Conservation (phyloP, 2,329 filamentous ascomycete genomes). For the Fulvia fulva region DNA sequence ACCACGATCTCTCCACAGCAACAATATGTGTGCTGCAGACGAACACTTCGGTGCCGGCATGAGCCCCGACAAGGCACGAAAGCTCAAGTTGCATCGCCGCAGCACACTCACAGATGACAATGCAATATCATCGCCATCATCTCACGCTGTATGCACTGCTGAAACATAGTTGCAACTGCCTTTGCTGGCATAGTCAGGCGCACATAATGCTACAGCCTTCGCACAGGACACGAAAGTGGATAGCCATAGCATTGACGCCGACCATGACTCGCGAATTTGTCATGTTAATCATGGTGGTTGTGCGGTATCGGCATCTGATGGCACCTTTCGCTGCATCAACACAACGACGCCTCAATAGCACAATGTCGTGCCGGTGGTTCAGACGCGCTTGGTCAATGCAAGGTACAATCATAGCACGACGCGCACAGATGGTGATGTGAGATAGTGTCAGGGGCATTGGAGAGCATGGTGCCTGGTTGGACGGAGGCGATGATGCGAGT, state of each 20-base stretch:
- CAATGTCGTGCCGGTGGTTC: not conserved
- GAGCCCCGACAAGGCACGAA: not conserved
- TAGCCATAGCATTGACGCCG: not conserved
- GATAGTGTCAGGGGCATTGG: not conserved
- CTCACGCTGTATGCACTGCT: not conserved
- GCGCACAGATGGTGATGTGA: not conserved
- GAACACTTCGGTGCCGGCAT: too few species aligned
- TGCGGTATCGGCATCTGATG: not conserved
- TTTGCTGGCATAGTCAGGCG: constrained; percentile 1
- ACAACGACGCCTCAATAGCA: not conserved
- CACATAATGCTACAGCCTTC: not conserved
- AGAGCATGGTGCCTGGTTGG: not conserved
- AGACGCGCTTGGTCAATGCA: not conserved
- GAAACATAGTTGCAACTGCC: constrained; percentile 1
- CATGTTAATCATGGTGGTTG: not conserved
- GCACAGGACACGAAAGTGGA: not conserved
- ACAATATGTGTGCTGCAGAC: too few species aligned
- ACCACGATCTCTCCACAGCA: not conserved
- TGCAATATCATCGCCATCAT: too few species aligned
- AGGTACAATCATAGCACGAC: not conserved
- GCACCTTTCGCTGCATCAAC: not conserved
- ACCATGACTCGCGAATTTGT: constrained; percentile 2
- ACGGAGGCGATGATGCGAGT: not conserved
- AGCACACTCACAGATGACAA: too few species aligned
- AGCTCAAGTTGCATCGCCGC: too few species aligned